Conservation (phyloP, 768 basidiomycete species). For the Rhodotorula toruloides region DNA sequence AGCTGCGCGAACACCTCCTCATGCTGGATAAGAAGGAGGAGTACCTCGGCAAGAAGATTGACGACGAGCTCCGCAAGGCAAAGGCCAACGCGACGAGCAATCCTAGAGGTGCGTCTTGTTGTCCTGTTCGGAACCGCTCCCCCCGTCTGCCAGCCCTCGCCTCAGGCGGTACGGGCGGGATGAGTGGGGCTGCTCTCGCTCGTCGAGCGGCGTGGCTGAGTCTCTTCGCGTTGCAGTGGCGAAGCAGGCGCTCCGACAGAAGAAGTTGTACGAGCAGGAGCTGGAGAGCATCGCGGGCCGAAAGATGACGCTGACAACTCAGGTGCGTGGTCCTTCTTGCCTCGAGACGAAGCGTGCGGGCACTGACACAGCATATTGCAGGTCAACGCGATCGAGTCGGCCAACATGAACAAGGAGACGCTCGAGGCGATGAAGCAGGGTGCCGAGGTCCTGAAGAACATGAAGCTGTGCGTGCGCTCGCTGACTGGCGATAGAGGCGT, state of each 20-base stretch:
- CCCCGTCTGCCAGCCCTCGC: too few relatives aligned
- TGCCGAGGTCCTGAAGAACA: slow-evolving; percentile 76
- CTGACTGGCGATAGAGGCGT: too few relatives aligned
- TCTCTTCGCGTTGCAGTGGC: slow-evolving; percentile 57
- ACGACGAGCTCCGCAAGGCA: slow-evolving; percentile 87
- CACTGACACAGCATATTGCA: slow-evolving; percentile 20
- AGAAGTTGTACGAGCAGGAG: slow-evolving; percentile 82
- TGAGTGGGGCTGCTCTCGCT: neutral
- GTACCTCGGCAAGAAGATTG: slow-evolving; percentile 89
- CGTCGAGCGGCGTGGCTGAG: neutral
- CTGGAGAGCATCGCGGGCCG: slow-evolving; percentile 78
- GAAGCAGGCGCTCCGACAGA: slow-evolving; percentile 80
- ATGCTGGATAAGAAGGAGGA: slow-evolving; percentile 99
- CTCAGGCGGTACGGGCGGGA: neutral
- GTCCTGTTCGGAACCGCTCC: too few relatives aligned
- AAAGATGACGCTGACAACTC: slow-evolving; percentile 86
- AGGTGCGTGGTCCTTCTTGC: slow-evolving; percentile 48
- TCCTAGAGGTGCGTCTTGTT: slow-evolving; percentile 79
- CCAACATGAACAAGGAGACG: slow-evolving; percentile 95
- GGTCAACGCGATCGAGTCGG: slow-evolving; percentile 92
- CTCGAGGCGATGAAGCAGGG: slow-evolving; percentile 97
- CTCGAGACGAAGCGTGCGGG: neutral
- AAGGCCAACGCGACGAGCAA: slow-evolving; percentile 87
- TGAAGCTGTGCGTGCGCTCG: slow-evolving; percentile 78
- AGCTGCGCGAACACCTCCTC: slow-evolving; percentile 83